These are phyloP conservation scores for Heterobasidion annosum DNA, from an alignment of 1,284 basidiomycete genomes.

Conservation along the genomic window DNA sequence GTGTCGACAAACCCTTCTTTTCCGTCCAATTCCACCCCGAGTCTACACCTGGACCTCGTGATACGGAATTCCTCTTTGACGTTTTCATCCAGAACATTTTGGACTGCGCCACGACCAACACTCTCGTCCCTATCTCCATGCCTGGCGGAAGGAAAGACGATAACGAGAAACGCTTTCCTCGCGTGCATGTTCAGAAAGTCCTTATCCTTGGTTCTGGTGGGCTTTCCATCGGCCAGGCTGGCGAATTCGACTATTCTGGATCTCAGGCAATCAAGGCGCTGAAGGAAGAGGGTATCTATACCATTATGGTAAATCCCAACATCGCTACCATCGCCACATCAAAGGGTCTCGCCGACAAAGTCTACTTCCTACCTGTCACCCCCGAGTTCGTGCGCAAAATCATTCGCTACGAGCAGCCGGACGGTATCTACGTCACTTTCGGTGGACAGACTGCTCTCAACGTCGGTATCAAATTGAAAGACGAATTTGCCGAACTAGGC, in stretches of 20 bases:
- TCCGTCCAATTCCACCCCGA: constrained; percentile 99
- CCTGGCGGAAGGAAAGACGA: constrained; percentile 84
- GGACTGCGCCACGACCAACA: constrained; percentile 65
- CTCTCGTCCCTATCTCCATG: constrained; percentile 71
- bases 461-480: constrained; percentile 96
- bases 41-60: constrained; percentile 95
- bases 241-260: constrained; percentile 99
- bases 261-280: constrained; percentile 99
- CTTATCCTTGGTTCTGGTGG: constrained; percentile 98
- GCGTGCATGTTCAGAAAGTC: constrained; percentile 83
- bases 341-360: constrained; percentile 96
- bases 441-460: constrained; percentile 97
- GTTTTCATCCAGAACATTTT: constrained; percentile 89
- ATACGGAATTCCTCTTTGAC: constrained; percentile 98
- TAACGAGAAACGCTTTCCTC: constrained; percentile 72
- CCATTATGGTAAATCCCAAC: constrained; percentile 97
- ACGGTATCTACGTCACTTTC: constrained; percentile 98
- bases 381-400: constrained; percentile 97
- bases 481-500: constrained; percentile 85
- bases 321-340: constrained; percentile 99
- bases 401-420: constrained; percentile 97
- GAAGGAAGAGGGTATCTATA: constrained; percentile 98
- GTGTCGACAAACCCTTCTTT: constrained; percentile 87
- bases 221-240: constrained; percentile 95
- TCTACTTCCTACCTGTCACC: constrained; percentile 98